Base-by-base conservation (phyloP, 2,329 filamentous ascomycete genomes). In the Nannizziopsis arthrosporioides region DNA sequence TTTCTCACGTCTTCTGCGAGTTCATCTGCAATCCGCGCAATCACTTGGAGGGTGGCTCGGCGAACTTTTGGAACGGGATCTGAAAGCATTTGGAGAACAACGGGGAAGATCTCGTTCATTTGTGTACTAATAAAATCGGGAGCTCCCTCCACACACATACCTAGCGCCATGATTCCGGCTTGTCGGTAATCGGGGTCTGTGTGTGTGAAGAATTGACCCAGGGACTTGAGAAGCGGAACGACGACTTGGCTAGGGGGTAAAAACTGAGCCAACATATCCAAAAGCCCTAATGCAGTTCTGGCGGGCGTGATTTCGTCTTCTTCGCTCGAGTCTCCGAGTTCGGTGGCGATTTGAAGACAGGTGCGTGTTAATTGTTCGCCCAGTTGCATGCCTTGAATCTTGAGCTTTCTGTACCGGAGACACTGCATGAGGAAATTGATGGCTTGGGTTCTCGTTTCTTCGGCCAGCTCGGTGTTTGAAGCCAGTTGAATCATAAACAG, bases 111-210 rank as follows among this genome's bases (percentile, higher is more conserved):
- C 55, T 83, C 78, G 60, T 83, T 76, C 53, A 96, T 78, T 68
- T 98, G 92, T 15, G 89, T 94, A 54, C 86, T 87, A 61, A 96
- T 88, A 68, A 96, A 98, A 66, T 98, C 92, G 12, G 92, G 92
- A 27, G 92, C 90, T 58, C 92, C 92, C 73, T 96, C 92, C 46
- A 94, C 90, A 58, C 86, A 90, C 73, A 90, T 93, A 51, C 90
- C 90, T 4, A 98, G 77, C 42, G 90, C 84, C 53, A 96, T 76
- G 62, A 96, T 92, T 68, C 85, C 89, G 47, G 90, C 89, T 68
- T 90, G 85, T 51, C 90, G 82, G 70, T 84, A 84, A 58, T 86
- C 81, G 32, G 88, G 77, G 60, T 93, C 77, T 51, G 75, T 68
- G 61, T 80, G 82, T 57, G 77, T 77, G 56, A 90, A 86, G 62